Evolutionary conservation across 345 rosid species (phyloP), one percentile per base, ranked within the genome.

Genomic region (Ricinus communis): DNA sequence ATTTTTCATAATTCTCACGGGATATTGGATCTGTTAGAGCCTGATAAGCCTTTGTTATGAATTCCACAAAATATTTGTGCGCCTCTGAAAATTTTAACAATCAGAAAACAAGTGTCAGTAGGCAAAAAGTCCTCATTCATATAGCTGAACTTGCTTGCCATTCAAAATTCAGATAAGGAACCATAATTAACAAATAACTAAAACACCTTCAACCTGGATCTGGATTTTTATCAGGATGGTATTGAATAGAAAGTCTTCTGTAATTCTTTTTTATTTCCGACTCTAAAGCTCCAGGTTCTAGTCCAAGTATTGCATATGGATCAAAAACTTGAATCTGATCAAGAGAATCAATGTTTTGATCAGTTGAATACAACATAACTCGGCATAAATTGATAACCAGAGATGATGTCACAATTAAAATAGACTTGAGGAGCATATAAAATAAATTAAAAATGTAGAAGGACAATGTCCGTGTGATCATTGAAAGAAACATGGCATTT

Each of bases 141-240:
- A 68, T 15, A 51, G 62, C 40, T 15, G 40, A 70, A 4, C 41
- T 63, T 67, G n/a, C 64, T n/a, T 43, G 49, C 59, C 30, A 53
- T 57, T 12, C 52, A 64, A 53, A 51, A 69, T 68, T 68, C 21
- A 30, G 22, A 60, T 12, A 68, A 19, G 13, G 13, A 46, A 67
- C 69, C 51, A 25, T 27, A 36, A 73, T n/a, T 41, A 77, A 68
- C 31, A 24, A 52, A 70, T 28, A 73, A 73, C 73, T 41, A 76
- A 77, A 80, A 80, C 66, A 76, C 72, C 65, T 62, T 75, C 68
- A 82, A 93, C 99, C 97, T 93, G 98, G 99, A 83, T 96, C 95
- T 22, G 99, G 99, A 81, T 96, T 96, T 88, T 96, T 96, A 77
- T 96, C 99, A 67, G 97, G 99, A 88, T 96, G 99, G 79, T 91